Conservation (phyloP, 2,329 filamentous ascomycete genomes). For the Dothidotthia symphoricarpi region DNA sequence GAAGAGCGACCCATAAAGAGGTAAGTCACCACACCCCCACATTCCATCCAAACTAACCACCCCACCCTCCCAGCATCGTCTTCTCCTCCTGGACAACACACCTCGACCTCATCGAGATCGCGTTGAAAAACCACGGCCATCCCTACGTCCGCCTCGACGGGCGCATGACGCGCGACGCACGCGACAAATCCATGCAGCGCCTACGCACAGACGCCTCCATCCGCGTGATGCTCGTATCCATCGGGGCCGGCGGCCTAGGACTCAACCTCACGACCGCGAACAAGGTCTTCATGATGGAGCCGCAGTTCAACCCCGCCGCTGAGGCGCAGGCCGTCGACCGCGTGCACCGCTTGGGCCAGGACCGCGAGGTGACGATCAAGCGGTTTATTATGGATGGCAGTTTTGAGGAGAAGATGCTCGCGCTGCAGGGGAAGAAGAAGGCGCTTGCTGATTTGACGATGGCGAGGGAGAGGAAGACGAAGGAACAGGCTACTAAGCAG, state of each 20-base stretch:
- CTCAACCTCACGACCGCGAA: conserved; percentile 86
- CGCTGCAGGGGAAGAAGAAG: conserved; percentile 89
- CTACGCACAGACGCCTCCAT: conserved; percentile 73
- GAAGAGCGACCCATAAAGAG: conserved; percentile 76
- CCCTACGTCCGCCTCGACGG: conserved; percentile 81
- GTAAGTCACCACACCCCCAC: conserved; percentile 15
- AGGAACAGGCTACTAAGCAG: conserved; percentile 63
- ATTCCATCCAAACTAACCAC: not conserved
- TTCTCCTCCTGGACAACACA: conserved; percentile 97
- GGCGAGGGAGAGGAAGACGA: conserved; percentile 52
- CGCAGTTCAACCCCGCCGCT: conserved; percentile 92
- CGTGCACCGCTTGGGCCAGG: conserved; percentile 67
- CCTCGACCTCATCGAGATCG: conserved; percentile 85
- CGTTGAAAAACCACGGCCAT: conserved; percentile 67
- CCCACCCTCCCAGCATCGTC: conserved; percentile 60
- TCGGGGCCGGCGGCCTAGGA: conserved; percentile 86
- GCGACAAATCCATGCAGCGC: conserved; percentile 70
- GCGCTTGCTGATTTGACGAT: conserved; percentile 78
- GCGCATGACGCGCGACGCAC: conserved; percentile 73
- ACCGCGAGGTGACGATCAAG: conserved; percentile 78
- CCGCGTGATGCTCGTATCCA: conserved; percentile 84
- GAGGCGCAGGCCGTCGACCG: conserved; percentile 94
- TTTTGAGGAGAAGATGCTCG: conserved; percentile 91
- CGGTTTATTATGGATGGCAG: conserved; percentile 87
- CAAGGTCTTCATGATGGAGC: conserved; percentile 95